Evolutionary conservation across 768 basidiomycete species (phyloP).

Genomic region (Agaricus bisporus): DNA sequence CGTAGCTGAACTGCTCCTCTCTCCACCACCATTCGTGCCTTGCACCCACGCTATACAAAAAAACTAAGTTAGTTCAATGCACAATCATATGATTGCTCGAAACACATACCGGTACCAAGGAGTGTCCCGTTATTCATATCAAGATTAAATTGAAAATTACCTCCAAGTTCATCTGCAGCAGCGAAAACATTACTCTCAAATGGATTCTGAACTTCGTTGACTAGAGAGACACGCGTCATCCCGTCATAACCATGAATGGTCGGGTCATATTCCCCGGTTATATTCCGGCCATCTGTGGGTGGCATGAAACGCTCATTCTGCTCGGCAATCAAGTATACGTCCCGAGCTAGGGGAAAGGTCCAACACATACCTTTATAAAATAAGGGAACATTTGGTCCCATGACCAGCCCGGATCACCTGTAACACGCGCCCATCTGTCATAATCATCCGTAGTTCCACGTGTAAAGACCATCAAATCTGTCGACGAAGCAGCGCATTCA

Average conservation of each 20-base stretch:
- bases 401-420: slow-evolving; percentile 28
- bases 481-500: neutral
- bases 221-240: slow-evolving; percentile 23
- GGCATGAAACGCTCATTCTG: slow-evolving; percentile 31
- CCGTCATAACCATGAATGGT: slow-evolving; percentile 29
- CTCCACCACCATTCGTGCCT: slow-evolving; percentile 20
- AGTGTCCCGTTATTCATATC: slow-evolving; percentile 25
- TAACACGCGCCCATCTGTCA: slow-evolving; percentile 18
- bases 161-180: slow-evolving; percentile 22
- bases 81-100: no score
- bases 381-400: slow-evolving; percentile 26
- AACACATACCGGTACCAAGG: slow-evolving; percentile 22
- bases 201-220: slow-evolving; percentile 19
- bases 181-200: slow-evolving; percentile 25
- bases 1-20: slow-evolving; percentile 25
- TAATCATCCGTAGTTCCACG: slow-evolving; percentile 26
- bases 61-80: neutral
- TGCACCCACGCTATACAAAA: slow-evolving; percentile 16
- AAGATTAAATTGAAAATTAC: slow-evolving; percentile 19
- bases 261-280: slow-evolving; percentile 29
- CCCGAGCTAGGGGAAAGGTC: neutral
- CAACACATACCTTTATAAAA: slow-evolving; percentile 20
- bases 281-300: slow-evolving; percentile 33
- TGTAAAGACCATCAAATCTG: slow-evolving; percentile 27
- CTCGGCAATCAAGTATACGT: neutral